These are phyloP conservation scores for Irpex rosettiformis DNA, from an alignment of 1,284 basidiomycete genomes.

Conservation along the genomic window DNA sequence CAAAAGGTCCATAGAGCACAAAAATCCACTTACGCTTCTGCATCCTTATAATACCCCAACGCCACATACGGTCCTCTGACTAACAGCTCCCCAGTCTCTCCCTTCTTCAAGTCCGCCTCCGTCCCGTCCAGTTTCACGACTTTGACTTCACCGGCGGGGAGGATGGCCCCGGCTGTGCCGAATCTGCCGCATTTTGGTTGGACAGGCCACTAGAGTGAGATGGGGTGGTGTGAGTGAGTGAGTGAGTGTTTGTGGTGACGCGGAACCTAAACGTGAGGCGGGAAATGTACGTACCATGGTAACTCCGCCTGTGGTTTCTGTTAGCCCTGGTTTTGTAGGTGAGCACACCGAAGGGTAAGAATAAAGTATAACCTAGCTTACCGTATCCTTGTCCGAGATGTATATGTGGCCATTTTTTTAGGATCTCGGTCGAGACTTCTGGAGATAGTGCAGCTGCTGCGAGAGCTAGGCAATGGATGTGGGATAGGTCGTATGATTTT, in stretches of 20 bases:
- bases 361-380: no score
- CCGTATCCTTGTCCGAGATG: constrained; percentile 69
- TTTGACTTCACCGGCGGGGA: constrained; percentile 34
- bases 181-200: constrained; percentile 20
- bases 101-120: constrained; percentile 27
- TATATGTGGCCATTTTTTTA: constrained; percentile 51
- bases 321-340: constrained; percentile 32
- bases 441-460: constrained; percentile 74
- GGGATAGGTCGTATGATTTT: constrained; percentile 62
- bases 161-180: constrained; percentile 35
- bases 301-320: constrained; percentile 44
- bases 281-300: constrained; percentile 16
- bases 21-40: constrained; percentile 40
- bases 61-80: constrained; percentile 37
- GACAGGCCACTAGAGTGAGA: neutral
- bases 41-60: constrained; percentile 39
- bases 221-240: neutral
- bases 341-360: neutral
- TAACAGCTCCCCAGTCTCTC: constrained; percentile 40
- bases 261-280: constrained; percentile 2
- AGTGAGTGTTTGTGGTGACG: constrained; percentile 1
- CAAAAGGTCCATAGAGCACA: neutral
- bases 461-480: constrained; percentile 55
- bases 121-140: constrained; percentile 39
- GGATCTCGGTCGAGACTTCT: constrained; percentile 55